Base-by-base conservation (phyloP, 2,329 filamentous ascomycete genomes). In the Fusarium pilosicola region DNA sequence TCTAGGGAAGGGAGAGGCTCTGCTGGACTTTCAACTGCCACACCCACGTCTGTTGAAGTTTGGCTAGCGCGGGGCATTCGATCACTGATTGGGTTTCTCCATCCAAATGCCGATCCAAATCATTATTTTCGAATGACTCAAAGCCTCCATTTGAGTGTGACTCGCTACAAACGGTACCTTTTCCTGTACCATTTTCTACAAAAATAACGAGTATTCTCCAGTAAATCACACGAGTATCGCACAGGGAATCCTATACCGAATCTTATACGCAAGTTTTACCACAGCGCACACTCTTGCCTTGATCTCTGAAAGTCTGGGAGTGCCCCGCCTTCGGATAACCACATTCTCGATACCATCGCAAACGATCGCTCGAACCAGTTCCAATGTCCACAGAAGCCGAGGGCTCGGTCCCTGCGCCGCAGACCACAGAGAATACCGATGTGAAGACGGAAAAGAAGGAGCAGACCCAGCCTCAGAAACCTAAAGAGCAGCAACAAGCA, bases 91-190 rank as follows among this genome's bases (percentile, higher is more conserved):
- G 51, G 51, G 18, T 62, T 74, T 74, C 70, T 72, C 71, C 73
- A 74, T 76, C 54, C 65, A 71, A 68, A 73, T 76, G 58, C 75
- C 61, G 58, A 59, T 51, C 62, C 71, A 69, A 73, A 71, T 69
- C 69, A 79, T 75, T 74, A 70, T 75, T 79, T 79, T 76, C 68
- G 68, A 76, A 79, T 82, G 80, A 82, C 80, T 82, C 81, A 82
- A 78, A 76, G 63, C 68, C 65, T 69, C 68, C 48, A 65, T 65
- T 45, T 34, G 65, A 66, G 57, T 62, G 57, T 61, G 70, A 51
- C 54, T 41, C 59, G 46, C 57, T 52, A 24, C 67, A 68, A 72
- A 68, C 59, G 24, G 45, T 60, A 58, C 55, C 30, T 26, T 38
- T 66, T 65, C 46, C 51, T 51, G 65, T 56, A 26, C 59, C 7